Evolutionary conservation across 306 rosid species (phyloP), one percentile per base, ranked within the genome.

Genomic region (Dryas drummondii): DNA sequence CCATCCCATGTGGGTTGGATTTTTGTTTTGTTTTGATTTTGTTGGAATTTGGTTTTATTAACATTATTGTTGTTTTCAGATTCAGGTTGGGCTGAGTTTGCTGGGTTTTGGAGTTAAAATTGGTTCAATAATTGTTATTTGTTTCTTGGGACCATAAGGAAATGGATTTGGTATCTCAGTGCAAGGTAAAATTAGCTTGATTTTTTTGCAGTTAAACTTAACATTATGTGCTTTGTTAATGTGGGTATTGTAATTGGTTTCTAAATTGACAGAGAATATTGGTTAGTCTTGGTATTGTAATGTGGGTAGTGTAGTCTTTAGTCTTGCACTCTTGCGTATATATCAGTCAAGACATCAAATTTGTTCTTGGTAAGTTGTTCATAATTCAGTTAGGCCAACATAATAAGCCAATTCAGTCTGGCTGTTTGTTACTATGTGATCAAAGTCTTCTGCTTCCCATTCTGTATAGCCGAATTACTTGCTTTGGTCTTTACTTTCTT

Each of bases 151-250:
- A 13, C n/a, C 50, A 41, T 8, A 9, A 50, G 5, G 59, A 73
- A 47, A 40, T 48, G 77, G 68, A 73, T n/a, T n/a, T 73, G 58
- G 13, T 47, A 12, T 11, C 49, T 47, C 68, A 73, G 13, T 73
- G 77, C 48, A 60, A 73, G 77, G 77, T 73, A 41, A 59, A 40
- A 26, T 37, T 70, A 13, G 63, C 49, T 10, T 70, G 51, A 9
- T 16, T 68, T 59, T 59, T 0, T 27, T 46, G 58, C 27, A 17
- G 5, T 27, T 58, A 9, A 58, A 52, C 19, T 59, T 72, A 50
- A 26, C 27, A 5, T 47, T 46, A 15, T 59, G 76, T 27, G 58
- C 46, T 59, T 72, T 59, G 42, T 44, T 47, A 15, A 14, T 58
- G 26, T 58, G 45, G 76, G 57, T 41, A 15, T 57, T 58, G 37